phyloP scores from a whole-genome alignment of 129 eudicot species.

The Cynara cardunculus region DNA sequence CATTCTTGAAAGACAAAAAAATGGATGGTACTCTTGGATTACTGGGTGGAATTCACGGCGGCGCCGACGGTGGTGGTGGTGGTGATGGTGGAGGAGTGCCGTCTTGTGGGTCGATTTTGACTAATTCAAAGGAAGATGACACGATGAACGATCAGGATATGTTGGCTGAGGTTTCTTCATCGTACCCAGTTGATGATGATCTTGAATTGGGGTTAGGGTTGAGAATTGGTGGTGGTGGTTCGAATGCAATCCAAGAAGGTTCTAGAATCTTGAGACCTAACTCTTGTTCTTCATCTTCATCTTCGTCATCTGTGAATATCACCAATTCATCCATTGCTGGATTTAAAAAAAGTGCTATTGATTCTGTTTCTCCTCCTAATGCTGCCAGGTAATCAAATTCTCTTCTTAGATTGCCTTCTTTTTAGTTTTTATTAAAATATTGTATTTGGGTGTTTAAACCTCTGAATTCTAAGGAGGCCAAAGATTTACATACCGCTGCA shows the following conservation, averaged over 20 bases:
- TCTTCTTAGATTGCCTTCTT: neutral
- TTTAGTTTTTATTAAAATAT: neutral
- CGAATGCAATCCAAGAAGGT: slow-evolving; percentile 25
- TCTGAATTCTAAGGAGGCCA: too few species aligned
- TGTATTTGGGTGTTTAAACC: slow-evolving; percentile 2
- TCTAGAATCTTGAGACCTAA: slow-evolving; percentile 8
- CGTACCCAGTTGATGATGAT: slow-evolving; percentile 42
- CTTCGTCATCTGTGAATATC: slow-evolving; percentile 29
- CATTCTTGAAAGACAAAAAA: neutral
- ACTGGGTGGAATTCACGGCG: slow-evolving; percentile 9
- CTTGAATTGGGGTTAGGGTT: slow-evolving; percentile 84
- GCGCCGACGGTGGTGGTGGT: slow-evolving; percentile 21
- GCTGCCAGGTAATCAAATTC: slow-evolving; percentile 27
- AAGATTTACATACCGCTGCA: too few species aligned
- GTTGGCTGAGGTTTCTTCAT: slow-evolving; percentile 53
- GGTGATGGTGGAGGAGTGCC: slow-evolving; percentile 23
- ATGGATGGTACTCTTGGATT: slow-evolving; percentile 37
- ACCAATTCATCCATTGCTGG: slow-evolving; percentile 53
- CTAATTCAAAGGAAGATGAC: slow-evolving; percentile 28
- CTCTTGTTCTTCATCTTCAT: slow-evolving; percentile 20
- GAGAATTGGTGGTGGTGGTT: slow-evolving; percentile 57
- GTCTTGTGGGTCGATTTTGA: slow-evolving; percentile 47
- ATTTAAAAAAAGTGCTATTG: slow-evolving; percentile 66
- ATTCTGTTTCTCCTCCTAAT: slow-evolving; percentile 54
- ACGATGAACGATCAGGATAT: slow-evolving; percentile 4